Percentiles rank a stretch among this genome's conserved stretches.
These are phyloP conservation scores for Cymbidium sinense DNA, from an alignment of 106 monocot genomes.

Conservation along the genomic window DNA sequence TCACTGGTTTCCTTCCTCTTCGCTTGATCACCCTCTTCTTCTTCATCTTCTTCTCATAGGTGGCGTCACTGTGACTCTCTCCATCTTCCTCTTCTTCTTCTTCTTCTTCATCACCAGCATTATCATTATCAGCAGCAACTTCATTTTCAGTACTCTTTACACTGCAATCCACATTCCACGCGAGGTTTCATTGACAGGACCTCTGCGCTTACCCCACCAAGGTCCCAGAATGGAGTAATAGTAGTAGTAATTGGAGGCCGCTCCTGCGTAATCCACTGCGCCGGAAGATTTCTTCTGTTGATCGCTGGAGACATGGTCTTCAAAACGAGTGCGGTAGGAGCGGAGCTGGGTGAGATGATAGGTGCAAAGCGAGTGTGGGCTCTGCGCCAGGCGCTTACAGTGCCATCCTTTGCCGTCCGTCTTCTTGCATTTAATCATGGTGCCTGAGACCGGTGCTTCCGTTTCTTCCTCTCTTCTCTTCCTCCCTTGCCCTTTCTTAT, in stretches of 20 bases:
- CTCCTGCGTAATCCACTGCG: background rate
- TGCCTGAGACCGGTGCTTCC: too few relatives aligned
- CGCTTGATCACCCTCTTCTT: background rate
- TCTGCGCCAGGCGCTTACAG: slow-evolving; percentile 47
- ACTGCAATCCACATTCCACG: background rate
- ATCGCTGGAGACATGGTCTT: background rate
- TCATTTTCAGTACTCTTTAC: background rate
- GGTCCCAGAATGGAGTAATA: slow-evolving; percentile 9
- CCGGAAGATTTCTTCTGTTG: background rate
- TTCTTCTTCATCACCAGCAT: background rate
- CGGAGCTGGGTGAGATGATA: slow-evolving; percentile 50
- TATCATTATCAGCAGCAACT: background rate
- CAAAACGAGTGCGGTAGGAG: slow-evolving; percentile 15
- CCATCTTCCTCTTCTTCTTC: background rate
- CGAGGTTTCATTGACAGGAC: background rate
- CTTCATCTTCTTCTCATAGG: background rate
- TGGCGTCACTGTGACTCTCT: background rate
- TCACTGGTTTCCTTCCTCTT: slow-evolving; percentile 7
- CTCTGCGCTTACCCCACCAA: slow-evolving; percentile 9
- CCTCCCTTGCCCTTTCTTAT: background rate
- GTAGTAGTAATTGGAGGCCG: background rate
- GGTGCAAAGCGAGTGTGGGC: slow-evolving; percentile 35
- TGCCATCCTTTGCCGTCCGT: slow-evolving; percentile 55
- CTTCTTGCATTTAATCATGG: slow-evolving; percentile 36
- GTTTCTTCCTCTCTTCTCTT: background rate